A percentile compares a stretch with the other conserved stretches of the same genome.
These are phyloP conservation scores for Erodium chrysanthum DNA, from an alignment of 441 rosid species.

Conservation along the genomic window DNA sequence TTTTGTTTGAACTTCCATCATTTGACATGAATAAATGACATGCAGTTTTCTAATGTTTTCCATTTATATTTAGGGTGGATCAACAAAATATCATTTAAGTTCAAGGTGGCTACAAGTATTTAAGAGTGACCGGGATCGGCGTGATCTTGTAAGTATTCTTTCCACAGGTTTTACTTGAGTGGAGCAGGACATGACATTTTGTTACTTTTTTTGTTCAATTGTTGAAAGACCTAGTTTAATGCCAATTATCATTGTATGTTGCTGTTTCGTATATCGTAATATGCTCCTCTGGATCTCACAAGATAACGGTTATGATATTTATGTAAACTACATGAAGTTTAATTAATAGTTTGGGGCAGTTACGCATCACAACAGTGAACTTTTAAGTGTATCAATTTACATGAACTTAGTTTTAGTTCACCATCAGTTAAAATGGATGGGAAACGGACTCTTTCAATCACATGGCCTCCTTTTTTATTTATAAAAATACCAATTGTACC, in stretches of 20 bases:
- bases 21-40: neutral
- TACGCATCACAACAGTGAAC: too few relatives aligned
- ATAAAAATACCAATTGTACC: too few relatives aligned
- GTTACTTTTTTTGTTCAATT: neutral
- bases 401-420: too few relatives aligned
- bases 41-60: neutral
- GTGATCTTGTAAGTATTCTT: conserved; percentile 71
- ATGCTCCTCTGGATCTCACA: neutral
- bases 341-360: neutral
- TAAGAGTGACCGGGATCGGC: conserved; percentile 86
- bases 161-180: neutral
- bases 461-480: too few relatives aligned
- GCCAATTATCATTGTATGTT: neutral
- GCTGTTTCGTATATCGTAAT: neutral
- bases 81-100: conserved; percentile 80
- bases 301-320: neutral
- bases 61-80: conserved; percentile 61
- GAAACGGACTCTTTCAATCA: too few relatives aligned
- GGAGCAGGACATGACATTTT: neutral
- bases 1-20: neutral
- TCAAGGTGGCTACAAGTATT: conserved; percentile 90
- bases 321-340: neutral
- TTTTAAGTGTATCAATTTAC: too few relatives aligned
- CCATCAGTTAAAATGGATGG: too few relatives aligned
- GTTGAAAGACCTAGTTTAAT: neutral